Conservation (phyloP, 768 basidiomycete genomes). For the Boletus tomentosulus region DNA sequence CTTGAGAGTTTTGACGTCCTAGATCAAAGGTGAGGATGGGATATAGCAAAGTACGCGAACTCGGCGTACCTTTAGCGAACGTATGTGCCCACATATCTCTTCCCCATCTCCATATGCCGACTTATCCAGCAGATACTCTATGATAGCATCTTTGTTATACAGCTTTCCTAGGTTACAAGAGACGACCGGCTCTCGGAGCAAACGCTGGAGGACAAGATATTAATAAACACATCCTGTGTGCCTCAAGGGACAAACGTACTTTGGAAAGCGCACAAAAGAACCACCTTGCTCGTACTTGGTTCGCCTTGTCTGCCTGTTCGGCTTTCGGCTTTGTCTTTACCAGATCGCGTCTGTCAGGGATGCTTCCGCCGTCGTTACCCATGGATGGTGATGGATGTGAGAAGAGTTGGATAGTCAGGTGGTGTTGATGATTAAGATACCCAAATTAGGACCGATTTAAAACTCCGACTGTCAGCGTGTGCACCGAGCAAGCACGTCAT, state of each 20-base stretch:
- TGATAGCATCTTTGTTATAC: constrained; percentile 92
- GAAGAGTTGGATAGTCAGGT: too few relatives aligned
- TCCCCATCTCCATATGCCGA: constrained; percentile 86
- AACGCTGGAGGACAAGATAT: constrained; percentile 46
- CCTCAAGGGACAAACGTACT: constrained; percentile 39
- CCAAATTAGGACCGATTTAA: not conserved
- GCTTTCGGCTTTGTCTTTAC: constrained; percentile 74
- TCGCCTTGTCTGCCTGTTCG: constrained; percentile 87
- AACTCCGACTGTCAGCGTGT: constrained; percentile 8
- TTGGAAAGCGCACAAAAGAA: constrained; percentile 94
- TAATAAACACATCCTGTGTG: not conserved
- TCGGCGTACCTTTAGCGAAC: constrained; percentile 75
- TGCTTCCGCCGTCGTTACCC: constrained; percentile 89
- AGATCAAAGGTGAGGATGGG: not conserved
- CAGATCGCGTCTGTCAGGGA: constrained; percentile 78
- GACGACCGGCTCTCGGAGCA: constrained; percentile 86
- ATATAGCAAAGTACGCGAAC: not conserved
- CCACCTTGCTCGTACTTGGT: constrained; percentile 85
- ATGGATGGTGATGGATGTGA: constrained; percentile 48
- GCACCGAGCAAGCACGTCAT: too few relatives aligned
- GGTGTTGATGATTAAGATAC: constrained; percentile 6
- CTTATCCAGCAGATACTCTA: constrained; percentile 86
- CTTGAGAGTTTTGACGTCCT: constrained; percentile 85
- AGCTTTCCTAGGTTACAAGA: constrained; percentile 90
- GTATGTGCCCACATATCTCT: constrained; percentile 88